phyloP scores from a whole-genome alignment of 2,329 filamentous ascomycete genomes.

The Hymenoscyphus occultus region DNA sequence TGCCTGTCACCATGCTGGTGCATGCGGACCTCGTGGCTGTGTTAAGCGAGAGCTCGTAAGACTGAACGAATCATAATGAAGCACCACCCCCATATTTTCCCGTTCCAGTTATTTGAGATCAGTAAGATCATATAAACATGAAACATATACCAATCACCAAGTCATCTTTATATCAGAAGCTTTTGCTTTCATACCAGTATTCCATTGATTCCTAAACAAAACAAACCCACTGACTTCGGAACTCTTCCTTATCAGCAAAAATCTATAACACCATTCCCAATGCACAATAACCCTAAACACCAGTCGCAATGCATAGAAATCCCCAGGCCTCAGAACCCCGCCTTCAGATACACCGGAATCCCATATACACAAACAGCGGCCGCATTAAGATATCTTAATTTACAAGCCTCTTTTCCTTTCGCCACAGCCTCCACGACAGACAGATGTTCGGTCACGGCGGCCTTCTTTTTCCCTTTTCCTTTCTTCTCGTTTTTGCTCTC shows the following conservation, averaged over 20 bases:
- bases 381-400: conserved; percentile 86
- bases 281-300: background rate
- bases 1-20: too few relatives aligned
- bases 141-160: too few relatives aligned
- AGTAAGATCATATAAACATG: too few relatives aligned
- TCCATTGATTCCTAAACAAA: background rate
- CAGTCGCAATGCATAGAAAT: background rate
- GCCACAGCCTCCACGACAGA: conserved; percentile 80
- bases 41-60: too few relatives aligned
- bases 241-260: conserved; percentile 2
- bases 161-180: too few relatives aligned
- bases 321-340: conserved; percentile 10
- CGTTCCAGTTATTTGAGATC: too few relatives aligned
- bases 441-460: conserved; percentile 38
- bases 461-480: conserved; percentile 34
- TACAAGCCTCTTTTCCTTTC: conserved; percentile 72
- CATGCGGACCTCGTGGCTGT: too few relatives aligned
- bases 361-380: conserved; percentile 94
- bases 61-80: too few relatives aligned
- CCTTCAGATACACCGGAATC: conserved; percentile 68
- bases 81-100: too few relatives aligned
- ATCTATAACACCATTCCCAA: background rate
- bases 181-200: background rate
- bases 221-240: background rate
- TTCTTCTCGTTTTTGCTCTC: conserved; percentile 33